These are phyloP conservation scores for Delphinella strobiligena DNA, from an alignment of 2,329 filamentous ascomycete genomes.

Conservation along the genomic window DNA sequence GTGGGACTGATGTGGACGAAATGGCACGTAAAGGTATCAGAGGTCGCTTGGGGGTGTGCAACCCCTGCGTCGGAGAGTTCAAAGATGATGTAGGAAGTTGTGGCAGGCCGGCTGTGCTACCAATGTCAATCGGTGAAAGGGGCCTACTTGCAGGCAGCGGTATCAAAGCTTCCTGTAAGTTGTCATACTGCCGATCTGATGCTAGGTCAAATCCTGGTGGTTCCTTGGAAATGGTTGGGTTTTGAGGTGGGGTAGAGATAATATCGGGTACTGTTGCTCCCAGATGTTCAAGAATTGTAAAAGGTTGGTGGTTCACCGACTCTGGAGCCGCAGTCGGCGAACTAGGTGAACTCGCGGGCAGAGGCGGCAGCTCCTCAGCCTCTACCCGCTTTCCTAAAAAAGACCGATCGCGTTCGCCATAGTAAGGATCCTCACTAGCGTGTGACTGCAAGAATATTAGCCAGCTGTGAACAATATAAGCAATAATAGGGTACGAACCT, in stretches of 20 bases:
- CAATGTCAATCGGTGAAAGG: conserved; percentile 22
- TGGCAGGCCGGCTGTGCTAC: conserved; percentile 23
- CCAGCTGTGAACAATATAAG: neutral
- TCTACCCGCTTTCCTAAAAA: conserved; percentile 55
- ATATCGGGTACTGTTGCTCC: neutral
- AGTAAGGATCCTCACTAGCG: conserved; percentile 1
- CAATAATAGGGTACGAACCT: neutral
- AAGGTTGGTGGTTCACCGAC: conserved; percentile 1
- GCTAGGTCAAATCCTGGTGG: neutral
- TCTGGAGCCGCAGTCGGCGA: conserved; percentile 13
- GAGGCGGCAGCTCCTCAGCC: conserved; percentile 39
- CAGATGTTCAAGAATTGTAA: neutral
- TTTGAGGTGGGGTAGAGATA: neutral
- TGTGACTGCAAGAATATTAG: neutral
- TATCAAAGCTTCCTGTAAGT: neutral
- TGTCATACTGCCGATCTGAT: neutral
- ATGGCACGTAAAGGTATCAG: conserved; percentile 12
- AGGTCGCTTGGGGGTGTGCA: conserved; percentile 10
- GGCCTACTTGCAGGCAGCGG: conserved; percentile 1
- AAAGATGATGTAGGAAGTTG: conserved; percentile 17
- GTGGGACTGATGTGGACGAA: conserved; percentile 23
- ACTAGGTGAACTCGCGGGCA: conserved; percentile 22
- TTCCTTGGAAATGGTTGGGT: neutral
- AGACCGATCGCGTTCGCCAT: conserved; percentile 31
- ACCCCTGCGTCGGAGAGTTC: conserved; percentile 15